A percentile compares a stretch with the other conserved stretches of the same genome.
phyloP scores from a whole-genome alignment of 1,284 basidiomycete genomes.

The Cutaneotrichosporon cavernicola region DNA sequence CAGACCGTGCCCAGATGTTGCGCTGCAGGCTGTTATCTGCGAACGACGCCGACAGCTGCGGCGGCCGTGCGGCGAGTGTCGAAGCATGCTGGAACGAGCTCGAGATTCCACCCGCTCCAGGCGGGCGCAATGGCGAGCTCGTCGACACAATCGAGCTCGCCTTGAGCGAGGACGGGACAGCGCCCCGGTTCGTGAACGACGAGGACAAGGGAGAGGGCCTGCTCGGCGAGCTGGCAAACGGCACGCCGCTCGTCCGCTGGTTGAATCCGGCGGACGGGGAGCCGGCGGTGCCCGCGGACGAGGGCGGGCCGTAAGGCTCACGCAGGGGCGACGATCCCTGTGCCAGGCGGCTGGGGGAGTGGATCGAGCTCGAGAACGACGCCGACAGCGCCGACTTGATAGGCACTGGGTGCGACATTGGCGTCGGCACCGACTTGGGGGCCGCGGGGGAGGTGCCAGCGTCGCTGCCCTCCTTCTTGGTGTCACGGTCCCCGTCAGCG shows the following conservation, averaged over 20 bases:
- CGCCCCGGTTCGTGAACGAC: slow-evolving; percentile 32
- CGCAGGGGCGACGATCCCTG: slow-evolving; percentile 44
- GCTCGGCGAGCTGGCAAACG: slow-evolving; percentile 44
- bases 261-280: slow-evolving; percentile 46
- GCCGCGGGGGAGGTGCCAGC: slow-evolving; percentile 17
- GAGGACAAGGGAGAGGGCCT: slow-evolving; percentile 45
- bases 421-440: slow-evolving; percentile 17
- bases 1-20: slow-evolving; percentile 48
- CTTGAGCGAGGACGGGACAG: slow-evolving; percentile 35
- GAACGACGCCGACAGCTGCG: slow-evolving; percentile 45
- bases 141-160: slow-evolving; percentile 30
- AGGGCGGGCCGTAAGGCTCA: slow-evolving; percentile 49
- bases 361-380: slow-evolving; percentile 36
- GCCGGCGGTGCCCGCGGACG: slow-evolving; percentile 34
- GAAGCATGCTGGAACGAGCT: slow-evolving; percentile 45
- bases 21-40: slow-evolving; percentile 33
- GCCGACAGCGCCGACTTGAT: slow-evolving; percentile 46
- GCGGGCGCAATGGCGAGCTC: slow-evolving; percentile 42
- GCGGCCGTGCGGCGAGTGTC: slow-evolving; percentile 21
- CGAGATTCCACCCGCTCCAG: slow-evolving; percentile 37
- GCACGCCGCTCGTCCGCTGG: slow-evolving; percentile 26
- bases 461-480: slow-evolving; percentile 14
- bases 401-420: slow-evolving; percentile 38
- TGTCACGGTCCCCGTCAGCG: slow-evolving; percentile 17
- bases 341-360: slow-evolving; percentile 19